phyloP scores from a whole-genome alignment of 371 early-diverging fungal species.

The Scutellospora calospora region DNA sequence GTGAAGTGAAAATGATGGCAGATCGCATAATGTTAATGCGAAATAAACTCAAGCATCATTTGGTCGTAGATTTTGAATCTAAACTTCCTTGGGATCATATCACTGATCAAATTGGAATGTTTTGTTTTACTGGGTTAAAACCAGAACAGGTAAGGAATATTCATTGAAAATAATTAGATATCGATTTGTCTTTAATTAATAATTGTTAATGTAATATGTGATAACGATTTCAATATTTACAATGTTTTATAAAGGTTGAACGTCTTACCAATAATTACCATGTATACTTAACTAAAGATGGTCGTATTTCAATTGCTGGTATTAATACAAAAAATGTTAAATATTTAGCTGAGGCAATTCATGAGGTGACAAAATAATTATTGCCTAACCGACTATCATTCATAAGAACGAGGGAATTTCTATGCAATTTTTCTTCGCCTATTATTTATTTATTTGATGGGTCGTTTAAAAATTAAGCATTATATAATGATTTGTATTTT shows the following conservation, averaged over 20 bases:
- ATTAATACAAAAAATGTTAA: constrained; percentile 92
- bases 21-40: constrained; percentile 98
- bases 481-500: no score
- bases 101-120: constrained; percentile 99
- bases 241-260: constrained; percentile 66
- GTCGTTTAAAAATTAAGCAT: no score
- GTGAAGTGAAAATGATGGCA: constrained; percentile 96
- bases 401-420: no score
- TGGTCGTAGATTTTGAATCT: constrained; percentile 85
- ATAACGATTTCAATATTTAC: background rate
- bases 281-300: constrained; percentile 95
- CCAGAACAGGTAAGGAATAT: constrained; percentile 70
- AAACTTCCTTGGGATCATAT: constrained; percentile 92
- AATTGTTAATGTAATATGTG: background rate
- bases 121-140: constrained; percentile 96
- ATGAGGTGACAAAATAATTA: constrained; percentile 89
- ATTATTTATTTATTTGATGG: no score
- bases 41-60: constrained; percentile 74
- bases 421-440: no score
- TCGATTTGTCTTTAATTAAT: background rate
- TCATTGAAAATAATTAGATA: background rate
- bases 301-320: constrained; percentile 98
- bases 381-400: background rate
- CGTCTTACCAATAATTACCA: constrained; percentile 87
- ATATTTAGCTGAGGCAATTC: constrained; percentile 96